Percentiles rank a stretch among this genome's conserved stretches.
These are phyloP conservation scores for Komagataella ulmi DNA, from an alignment of 805 yeast genomes.

Conservation along the genomic window DNA sequence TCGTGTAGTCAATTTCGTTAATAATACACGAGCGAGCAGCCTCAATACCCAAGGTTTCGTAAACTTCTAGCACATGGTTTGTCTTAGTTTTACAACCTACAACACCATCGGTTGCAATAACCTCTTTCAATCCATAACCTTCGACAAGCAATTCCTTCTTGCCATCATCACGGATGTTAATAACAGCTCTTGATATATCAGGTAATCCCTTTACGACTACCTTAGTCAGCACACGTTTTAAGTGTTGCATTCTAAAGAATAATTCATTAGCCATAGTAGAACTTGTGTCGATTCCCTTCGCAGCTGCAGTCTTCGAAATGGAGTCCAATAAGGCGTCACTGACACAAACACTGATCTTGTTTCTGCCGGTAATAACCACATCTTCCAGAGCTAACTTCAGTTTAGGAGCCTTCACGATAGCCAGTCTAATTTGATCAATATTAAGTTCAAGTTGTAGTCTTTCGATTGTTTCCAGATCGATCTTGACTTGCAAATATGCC, in stretches of 20 bases:
- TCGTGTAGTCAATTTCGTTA: slow-evolving; percentile 90
- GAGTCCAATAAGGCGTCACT: slow-evolving; percentile 23
- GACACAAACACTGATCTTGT: slow-evolving; percentile 54
- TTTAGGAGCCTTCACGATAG: slow-evolving; percentile 77
- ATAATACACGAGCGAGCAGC: slow-evolving; percentile 93
- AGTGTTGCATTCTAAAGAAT: slow-evolving; percentile 80
- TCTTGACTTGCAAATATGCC: slow-evolving; percentile 68
- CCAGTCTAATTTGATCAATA: slow-evolving; percentile 74
- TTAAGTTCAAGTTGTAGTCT: slow-evolving; percentile 81
- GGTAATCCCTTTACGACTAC: slow-evolving; percentile 90
- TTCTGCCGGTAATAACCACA: slow-evolving; percentile 52
- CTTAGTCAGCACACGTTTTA: slow-evolving; percentile 73
- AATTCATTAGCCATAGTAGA: slow-evolving; percentile 32
- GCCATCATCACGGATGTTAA: slow-evolving; percentile 78
- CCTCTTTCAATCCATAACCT: slow-evolving; percentile 93
- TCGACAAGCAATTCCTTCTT: slow-evolving; percentile 89
- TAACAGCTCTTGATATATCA: slow-evolving; percentile 89
- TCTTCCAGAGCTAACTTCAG: slow-evolving; percentile 68
- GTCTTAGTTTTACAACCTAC: slow-evolving; percentile 78
- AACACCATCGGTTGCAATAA: slow-evolving; percentile 96
- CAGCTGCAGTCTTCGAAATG: slow-evolving; percentile 22
- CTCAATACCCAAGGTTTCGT: slow-evolving; percentile 86
- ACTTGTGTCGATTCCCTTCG: slow-evolving; percentile 18
- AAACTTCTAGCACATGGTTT: slow-evolving; percentile 86
- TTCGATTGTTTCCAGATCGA: slow-evolving; percentile 78